A percentile compares a stretch with the other conserved stretches of the same genome.
phyloP scores from a whole-genome alignment of 805 yeast species.

The Ogataea pignaliae region DNA sequence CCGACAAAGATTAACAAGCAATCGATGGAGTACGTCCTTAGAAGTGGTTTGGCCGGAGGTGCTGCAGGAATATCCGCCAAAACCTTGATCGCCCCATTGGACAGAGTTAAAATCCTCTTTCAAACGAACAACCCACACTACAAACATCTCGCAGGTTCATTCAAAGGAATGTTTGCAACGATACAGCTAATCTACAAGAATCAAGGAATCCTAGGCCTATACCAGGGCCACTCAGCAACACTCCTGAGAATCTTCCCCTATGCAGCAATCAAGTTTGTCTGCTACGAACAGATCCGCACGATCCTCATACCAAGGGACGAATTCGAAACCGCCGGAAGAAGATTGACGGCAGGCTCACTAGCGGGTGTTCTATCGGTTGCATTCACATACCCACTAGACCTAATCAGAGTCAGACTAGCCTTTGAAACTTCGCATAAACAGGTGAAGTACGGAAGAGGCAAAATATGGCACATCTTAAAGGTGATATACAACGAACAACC shows the following conservation, averaged over 20 bases:
- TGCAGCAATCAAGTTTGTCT: conserved; percentile 94
- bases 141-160: conserved; percentile 71
- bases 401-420: conserved; percentile 87
- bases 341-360: conserved; percentile 84
- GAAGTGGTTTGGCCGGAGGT: conserved; percentile 93
- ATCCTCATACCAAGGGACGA: conserved; percentile 68
- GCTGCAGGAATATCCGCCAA: conserved; percentile 95
- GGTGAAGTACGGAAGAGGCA: conserved; percentile 27
- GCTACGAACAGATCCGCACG: conserved; percentile 87
- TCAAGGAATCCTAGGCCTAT: conserved; percentile 79
- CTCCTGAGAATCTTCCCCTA: conserved; percentile 89
- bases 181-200: conserved; percentile 55
- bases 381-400: conserved; percentile 87
- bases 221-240: conserved; percentile 95
- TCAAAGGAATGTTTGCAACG: conserved; percentile 72
- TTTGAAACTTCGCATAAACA: conserved; percentile 58
- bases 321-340: conserved; percentile 74
- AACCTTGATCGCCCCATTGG: conserved; percentile 91
- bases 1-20: conserved; percentile 36
- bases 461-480: conserved; percentile 25
- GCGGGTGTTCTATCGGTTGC: conserved; percentile 87
- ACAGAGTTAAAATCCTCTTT: conserved; percentile 89
- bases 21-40: conserved; percentile 69
- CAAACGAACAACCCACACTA: conserved; percentile 94
- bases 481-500: conserved; percentile 32